Evolutionary conservation across 805 yeast genomes (phyloP), one percentile per base, ranked within the genome.

Genomic region (Metschnikowia shivogae): DNA sequence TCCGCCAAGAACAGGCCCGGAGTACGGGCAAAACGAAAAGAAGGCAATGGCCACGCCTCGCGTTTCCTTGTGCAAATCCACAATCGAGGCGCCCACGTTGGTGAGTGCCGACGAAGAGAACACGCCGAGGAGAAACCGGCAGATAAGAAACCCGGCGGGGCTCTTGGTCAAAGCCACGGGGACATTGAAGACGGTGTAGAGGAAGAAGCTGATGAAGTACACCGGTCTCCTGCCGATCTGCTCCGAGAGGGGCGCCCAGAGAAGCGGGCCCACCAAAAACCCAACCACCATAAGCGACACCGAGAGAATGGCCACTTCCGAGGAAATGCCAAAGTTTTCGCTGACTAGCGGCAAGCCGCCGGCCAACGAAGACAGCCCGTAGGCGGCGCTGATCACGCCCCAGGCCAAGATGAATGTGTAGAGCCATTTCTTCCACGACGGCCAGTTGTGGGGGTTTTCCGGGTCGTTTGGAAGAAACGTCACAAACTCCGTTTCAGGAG

Each of bases 1-100:
- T 3, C 95, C 96, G 30, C 96, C 97, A 39, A 89, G 66, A 32
- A 87, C 95, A 1, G 97, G 97, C 42, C 96, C 97, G 51, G 90
- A 84, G 64, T 89, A 89, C 2, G 97, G 97, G 47, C 93, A 89
- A 58, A 88, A 89, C 10, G 95, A 90, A 59, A 89, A 89, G 58
- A 84, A 84, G 0, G 96, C 95, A 66, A 89, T 88, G 34, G 96
- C 96, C 58, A 82, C 77, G 55, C 96, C 96, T 69, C 96, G 77
- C 0, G 89, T 79, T 52, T 79, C 84, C 43, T 78, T 75, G 74
- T 89, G 92, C 74, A 89, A 77, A 65, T 89, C 97, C 39, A 93
- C 92, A 50, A 89, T 79, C 32, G 95, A 84, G 43, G 96, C 97
- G 63, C 96, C 96, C 47, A 89, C 96, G 42, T 86, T 74, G 44